Base-by-base conservation (phyloP, 306 rosid genomes). In the Lathyrus oleraceus region DNA sequence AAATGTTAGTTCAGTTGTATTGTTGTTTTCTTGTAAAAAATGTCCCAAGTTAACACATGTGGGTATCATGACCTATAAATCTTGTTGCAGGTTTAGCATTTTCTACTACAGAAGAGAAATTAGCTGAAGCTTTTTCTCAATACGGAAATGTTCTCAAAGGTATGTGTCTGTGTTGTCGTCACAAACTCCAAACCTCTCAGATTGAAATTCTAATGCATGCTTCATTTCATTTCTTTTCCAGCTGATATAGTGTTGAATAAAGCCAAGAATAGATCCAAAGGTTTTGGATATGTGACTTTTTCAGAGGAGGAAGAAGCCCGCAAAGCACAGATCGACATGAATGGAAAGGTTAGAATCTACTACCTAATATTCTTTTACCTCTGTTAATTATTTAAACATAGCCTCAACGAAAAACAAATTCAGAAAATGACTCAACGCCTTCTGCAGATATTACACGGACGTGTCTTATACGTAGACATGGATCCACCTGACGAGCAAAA, bases 261-360 rank as follows among this genome's bases (percentile, higher is more conserved):
- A 75, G 76, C 75, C 54, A 69, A 52, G 23, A 76, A 30, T 15
- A 76, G 66, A 42, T 69, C 65, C 40, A 76, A 76, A 58, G 80
- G 80, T 61, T 76, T 76, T 61, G 80, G 80, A 38, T 76, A 49
- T 19, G 80, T 76, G 59, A 76, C 76, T 38, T 76, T 76, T 76
- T 64, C 65, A 17, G 57, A 69, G n/a, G 76, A 69, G 80, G 76
- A 76, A 76, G 80, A 69, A 47, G 80, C 80, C 39, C 76, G 5
- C 16, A 51, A 40, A 58, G 80, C 80, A 14, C 75, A 61, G n/a
- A 61, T 39, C 13, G 42, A 17, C 65, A 76, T 76, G 80, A 62
- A 76, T 51, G 21, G 80, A 76, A 69, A 76, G 66, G 80, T 38
- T 5, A 61, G 71, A 27, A 49, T 61, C 60, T 61, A 5, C 20